Evolutionary conservation across 2,329 filamentous ascomycete genomes (phyloP), one percentile per base, ranked within the genome.

Genomic region (Chalara sp.): DNA sequence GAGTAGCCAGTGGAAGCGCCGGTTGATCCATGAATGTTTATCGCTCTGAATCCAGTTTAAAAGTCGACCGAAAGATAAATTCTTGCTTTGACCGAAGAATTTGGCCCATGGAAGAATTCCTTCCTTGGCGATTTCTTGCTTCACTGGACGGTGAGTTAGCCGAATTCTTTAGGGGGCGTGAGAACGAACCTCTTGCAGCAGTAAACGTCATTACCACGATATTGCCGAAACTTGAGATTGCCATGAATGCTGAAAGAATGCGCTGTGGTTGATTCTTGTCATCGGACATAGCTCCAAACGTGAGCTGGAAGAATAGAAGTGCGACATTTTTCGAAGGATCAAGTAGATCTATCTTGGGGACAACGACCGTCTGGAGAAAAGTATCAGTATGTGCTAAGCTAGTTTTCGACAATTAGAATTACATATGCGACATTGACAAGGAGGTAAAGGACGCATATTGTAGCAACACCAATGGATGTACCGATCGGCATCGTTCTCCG

Each of bases 121-220:
- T 60, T 80, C 75, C 57, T 81, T 80, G 6, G 78, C 79, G 42
- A 82, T 79, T 58, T 82, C 78, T 58, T 81, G 78, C 60, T 81
- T 80, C 13, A 81, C 73, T 53, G 12, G 8, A 43, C 4, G 28
- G 8, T 21, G 21, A 21, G 13, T 43, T 4, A 43, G 41, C 13
- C 10, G 13, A 43, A 29, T 43, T 43, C n/a, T 10, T 10, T 5
- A 37, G 12, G 10, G 40, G 12, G 39, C 28, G 13, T 13, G 28
- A 13, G 2, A 44, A 29, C 49, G 10, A 6, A 50, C 53, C 52
- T 37, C 76, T 68, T 3, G 76, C 71, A 6, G 75, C 72, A 0
- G 76, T 77, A 55, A 77, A 82, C 1, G 78, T 81, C 65, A 76
- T 77, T 21, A 76, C 74, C 10, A 80, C 68, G 41, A 82, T 74